phyloP scores from a whole-genome alignment of 345 rosid genomes.

The Sisymbrium altissimum region DNA sequence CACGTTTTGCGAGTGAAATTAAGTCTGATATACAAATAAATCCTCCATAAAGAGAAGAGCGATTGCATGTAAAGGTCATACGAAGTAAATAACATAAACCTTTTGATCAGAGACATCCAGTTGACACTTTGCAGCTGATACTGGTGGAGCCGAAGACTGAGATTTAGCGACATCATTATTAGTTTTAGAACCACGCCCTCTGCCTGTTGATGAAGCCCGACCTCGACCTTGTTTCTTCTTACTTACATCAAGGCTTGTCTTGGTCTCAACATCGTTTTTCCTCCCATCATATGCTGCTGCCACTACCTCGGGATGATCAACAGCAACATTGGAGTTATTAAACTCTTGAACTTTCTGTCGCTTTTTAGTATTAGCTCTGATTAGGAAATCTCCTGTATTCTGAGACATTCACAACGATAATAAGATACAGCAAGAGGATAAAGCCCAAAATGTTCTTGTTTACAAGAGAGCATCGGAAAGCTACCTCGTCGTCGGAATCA shows the following conservation, averaged over 20 bases:
- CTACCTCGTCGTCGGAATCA: constrained; percentile 92
- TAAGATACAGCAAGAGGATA: constrained; percentile 1
- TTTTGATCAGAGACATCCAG: constrained; percentile 58
- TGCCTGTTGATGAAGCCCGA: constrained; percentile 62
- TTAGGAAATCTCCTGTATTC: constrained; percentile 82
- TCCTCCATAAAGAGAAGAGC: not conserved
- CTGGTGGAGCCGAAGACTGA: constrained; percentile 47
- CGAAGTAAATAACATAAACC: constrained; percentile 42
- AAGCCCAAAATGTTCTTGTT: too few species aligned
- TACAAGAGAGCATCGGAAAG: too few species aligned
- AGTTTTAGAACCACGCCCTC: constrained; percentile 86
- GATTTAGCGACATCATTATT: constrained; percentile 52
- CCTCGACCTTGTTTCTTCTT: constrained; percentile 86
- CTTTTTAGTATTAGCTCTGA: constrained; percentile 87
- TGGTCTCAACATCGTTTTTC: constrained; percentile 62
- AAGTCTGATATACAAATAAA: not conserved
- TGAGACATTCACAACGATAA: constrained; percentile 33
- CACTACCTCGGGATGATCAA: constrained; percentile 71
- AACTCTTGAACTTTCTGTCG: constrained; percentile 68
- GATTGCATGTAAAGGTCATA: not conserved
- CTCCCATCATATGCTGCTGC: constrained; percentile 53
- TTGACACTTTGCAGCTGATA: constrained; percentile 57
- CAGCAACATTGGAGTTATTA: constrained; percentile 41
- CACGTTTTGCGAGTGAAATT: not conserved
- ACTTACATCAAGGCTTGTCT: constrained; percentile 49